Base-by-base conservation (phyloP, 2,329 filamentous ascomycete species). In the Tolypocladium paradoxum region DNA sequence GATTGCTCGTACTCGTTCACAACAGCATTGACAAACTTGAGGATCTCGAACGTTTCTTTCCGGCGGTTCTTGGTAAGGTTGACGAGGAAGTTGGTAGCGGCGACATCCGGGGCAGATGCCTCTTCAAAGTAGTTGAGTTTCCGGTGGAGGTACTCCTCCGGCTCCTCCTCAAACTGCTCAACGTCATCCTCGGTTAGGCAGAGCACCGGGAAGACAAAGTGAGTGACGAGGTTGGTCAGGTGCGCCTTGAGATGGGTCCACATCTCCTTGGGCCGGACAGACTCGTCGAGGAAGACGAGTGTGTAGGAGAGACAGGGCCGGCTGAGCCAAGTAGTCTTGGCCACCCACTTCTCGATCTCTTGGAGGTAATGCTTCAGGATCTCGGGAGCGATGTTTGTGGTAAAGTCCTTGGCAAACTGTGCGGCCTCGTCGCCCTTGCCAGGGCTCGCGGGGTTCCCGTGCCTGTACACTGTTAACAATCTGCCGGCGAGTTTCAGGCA, bases 121-220 rank as follows among this genome's bases (percentile, higher is more conserved):
- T 99, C 93, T 70, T 99, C 93, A 68, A 95, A 99, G 66, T 92
- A 96, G 71, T 97, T 99, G 55, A 99, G 78, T 70, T 96, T 97
- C 53, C 93, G 84, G 74, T 99, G 93, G 40, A 99, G 82, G 67
- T 97, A 99, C 70, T 99, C 93, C 57, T 93, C 88, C 6, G 93
- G 93, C 65, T 99, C 90, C 14, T 91, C 87, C 65, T 95, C 84
- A 65, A 99, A 99, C 60, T 95, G 83, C 68, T 96, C 90, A 49
- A 96, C 79, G 63, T 99, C 93, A 56, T 97, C 92, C 58, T 91
- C 83, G 22, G 87, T 88, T 61, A 96, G 84, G 70, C 93, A 99
- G 56, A 99, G 77, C 29, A 99, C 87, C 0, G 93, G 93, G 76
- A 99, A 99, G 60, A 99, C 81, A 57, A 99, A 85, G 68, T 99